phyloP scores from a whole-genome alignment of 1,284 basidiomycete species.

The Melampsora americana region DNA sequence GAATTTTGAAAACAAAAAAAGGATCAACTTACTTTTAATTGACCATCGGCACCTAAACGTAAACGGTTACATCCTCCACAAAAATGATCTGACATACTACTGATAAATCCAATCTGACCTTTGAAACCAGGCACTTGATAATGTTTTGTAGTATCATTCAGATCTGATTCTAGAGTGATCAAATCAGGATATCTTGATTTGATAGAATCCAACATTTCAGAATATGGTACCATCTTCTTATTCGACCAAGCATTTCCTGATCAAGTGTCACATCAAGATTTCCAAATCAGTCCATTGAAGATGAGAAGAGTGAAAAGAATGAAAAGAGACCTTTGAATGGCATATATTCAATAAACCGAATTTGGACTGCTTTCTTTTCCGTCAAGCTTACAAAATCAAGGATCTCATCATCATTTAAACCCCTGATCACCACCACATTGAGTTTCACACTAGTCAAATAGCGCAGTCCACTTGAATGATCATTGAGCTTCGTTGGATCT shows the following conservation, averaged over 20 bases:
- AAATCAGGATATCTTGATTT: slow-evolving; percentile 59
- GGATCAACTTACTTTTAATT: slow-evolving; percentile 68
- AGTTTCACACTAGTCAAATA: slow-evolving; percentile 68
- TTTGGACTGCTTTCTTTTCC: slow-evolving; percentile 62
- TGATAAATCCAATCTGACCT: slow-evolving; percentile 81
- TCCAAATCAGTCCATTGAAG: not conserved
- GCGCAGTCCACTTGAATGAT: slow-evolving; percentile 50
- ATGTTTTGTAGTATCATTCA: slow-evolving; percentile 75
- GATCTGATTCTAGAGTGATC: slow-evolving; percentile 61
- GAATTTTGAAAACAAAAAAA: slow-evolving; percentile 22
- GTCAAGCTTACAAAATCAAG: slow-evolving; percentile 74
- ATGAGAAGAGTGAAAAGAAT: no score
- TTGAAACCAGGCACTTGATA: slow-evolving; percentile 69
- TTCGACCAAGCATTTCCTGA: slow-evolving; percentile 83
- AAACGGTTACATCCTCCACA: slow-evolving; percentile 79
- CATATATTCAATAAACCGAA: slow-evolving; percentile 90
- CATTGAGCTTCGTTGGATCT: not conserved
- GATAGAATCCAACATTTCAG: slow-evolving; percentile 63
- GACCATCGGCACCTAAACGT: slow-evolving; percentile 78
- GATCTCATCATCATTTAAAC: slow-evolving; percentile 74
- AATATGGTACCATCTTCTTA: slow-evolving; percentile 72
- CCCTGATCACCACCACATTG: slow-evolving; percentile 77
- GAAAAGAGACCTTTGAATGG: slow-evolving; percentile 69
- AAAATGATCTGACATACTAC: slow-evolving; percentile 88
- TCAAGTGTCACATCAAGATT: no score